Base-by-base conservation (phyloP, 805 yeast genomes). In the Ogataea dorogensis region DNA sequence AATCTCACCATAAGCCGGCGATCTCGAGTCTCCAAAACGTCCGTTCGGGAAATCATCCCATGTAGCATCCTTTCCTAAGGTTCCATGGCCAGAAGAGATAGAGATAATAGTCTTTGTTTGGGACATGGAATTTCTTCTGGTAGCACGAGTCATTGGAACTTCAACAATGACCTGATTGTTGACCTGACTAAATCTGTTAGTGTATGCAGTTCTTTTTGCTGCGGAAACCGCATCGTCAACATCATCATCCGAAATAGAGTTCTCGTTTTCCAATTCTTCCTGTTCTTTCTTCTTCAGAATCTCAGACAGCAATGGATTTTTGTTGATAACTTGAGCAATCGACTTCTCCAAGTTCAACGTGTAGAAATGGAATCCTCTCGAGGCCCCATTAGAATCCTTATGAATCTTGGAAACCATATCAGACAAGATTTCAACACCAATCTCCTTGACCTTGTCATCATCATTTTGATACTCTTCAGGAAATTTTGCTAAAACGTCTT, bases 41-140 rank as follows among this genome's bases (percentile, higher is more conserved):
- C 97, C 96, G 61, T 89, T 87, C 17, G 96, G 93, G 61, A 86
- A 89, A 54, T 89, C 98, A 67, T 89, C 98, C 98, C 98, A 89
- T 1, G 89, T 85, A 4, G 95, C 95, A 58, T 86, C 93, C 51
- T 86, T 78, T 22, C 95, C 95, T 17, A 86, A 55, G 2, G 81
- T 75, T 24, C 95, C 95, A 47, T 82, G 79, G 26, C 96, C 96
- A 11, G 83, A 73, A 27, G 93, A 82, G 25, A 87, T 86, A 5
- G 88, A 86, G 24, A 86, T 68, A 23, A 86, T 70, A 3, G 75
- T 75, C 54, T 74, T 75, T 46, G 75, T 74, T 22, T 73, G 69
- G 12, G 57, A 56, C 29, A 51, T 49, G 9, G 51, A 36, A 22
- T 40, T 42, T 28, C 47, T 31, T 18, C 25, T 36, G 15, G 32